Percentiles rank a stretch among this genome's conserved stretches.
Conservation (phyloP, 768 basidiomycete genomes). For the Thelephora ganbajun region DNA sequence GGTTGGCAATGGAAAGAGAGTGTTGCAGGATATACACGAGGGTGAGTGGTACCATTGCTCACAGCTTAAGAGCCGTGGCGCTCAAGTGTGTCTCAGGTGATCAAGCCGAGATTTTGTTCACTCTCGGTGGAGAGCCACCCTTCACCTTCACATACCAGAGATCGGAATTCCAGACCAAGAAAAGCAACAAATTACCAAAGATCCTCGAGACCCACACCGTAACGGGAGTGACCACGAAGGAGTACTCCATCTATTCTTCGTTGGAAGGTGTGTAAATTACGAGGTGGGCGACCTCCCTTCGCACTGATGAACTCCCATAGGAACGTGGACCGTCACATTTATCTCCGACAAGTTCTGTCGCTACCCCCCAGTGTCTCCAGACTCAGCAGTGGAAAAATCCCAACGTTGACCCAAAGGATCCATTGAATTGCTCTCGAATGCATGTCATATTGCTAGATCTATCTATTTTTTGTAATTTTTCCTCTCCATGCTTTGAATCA, state of each 20-base stretch:
- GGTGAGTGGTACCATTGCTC: constrained; percentile 27
- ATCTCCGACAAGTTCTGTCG: constrained; percentile 85
- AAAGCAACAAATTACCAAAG: constrained; percentile 56
- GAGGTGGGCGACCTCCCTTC: background rate
- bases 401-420: no score
- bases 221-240: constrained; percentile 54
- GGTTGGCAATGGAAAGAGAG: constrained; percentile 73
- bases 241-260: constrained; percentile 87
- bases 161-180: constrained; percentile 53
- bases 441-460: no score
- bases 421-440: no score
- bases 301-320: constrained; percentile 20
- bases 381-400: constrained; percentile 23
- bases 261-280: constrained; percentile 56
- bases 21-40: constrained; percentile 82
- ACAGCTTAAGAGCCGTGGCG: background rate
- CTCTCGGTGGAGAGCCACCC: constrained; percentile 81
- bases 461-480: no score
- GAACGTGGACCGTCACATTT: constrained; percentile 86
- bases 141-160: constrained; percentile 95
- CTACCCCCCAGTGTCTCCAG: constrained; percentile 66
- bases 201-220: constrained; percentile 90
- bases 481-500: no score
- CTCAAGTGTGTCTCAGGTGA: constrained; percentile 37
- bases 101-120: constrained; percentile 89